Percentiles rank a stretch among this genome's conserved stretches.
Conservation (phyloP, 1,139 yeast species). For the Yamadazyma trypodendri region DNA sequence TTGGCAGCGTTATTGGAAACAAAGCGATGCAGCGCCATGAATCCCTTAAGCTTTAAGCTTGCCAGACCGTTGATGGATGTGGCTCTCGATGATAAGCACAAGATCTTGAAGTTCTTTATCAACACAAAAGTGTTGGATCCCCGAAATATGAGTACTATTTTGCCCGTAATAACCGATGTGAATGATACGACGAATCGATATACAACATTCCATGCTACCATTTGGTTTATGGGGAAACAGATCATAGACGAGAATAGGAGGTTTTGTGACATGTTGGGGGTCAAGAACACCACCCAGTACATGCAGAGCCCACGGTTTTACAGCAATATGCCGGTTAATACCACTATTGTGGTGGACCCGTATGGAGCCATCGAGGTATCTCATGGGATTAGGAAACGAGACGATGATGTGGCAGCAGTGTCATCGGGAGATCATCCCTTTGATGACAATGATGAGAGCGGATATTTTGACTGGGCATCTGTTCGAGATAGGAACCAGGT, state of each 20-base stretch:
- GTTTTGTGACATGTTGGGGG: slow-evolving; percentile 47
- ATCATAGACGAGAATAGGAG: slow-evolving; percentile 39
- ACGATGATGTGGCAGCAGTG: neutral
- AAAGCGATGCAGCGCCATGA: neutral
- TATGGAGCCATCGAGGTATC: slow-evolving; percentile 8
- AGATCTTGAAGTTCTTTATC: slow-evolving; percentile 37
- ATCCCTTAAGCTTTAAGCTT: slow-evolving; percentile 14
- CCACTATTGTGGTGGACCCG: slow-evolving; percentile 14
- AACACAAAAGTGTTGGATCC: slow-evolving; percentile 54
- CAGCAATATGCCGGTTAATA: slow-evolving; percentile 3
- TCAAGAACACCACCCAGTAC: slow-evolving; percentile 31
- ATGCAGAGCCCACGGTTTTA: slow-evolving; percentile 14
- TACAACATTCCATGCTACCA: slow-evolving; percentile 49
- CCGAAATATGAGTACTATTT: slow-evolving; percentile 57
- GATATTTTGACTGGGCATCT: neutral
- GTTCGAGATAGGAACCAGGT: neutral
- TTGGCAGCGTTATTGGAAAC: slow-evolving; percentile 20
- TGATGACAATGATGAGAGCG: neutral
- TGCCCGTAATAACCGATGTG: slow-evolving; percentile 38
- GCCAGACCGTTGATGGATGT: slow-evolving; percentile 41
- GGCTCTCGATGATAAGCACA: slow-evolving; percentile 33
- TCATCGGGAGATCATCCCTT: too few species aligned
- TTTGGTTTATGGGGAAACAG: slow-evolving; percentile 44
- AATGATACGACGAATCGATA: slow-evolving; percentile 43
- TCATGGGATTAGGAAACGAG: neutral